phyloP scores from a whole-genome alignment of 1,284 basidiomycete species.

The Leccinum griseonigrum region DNA sequence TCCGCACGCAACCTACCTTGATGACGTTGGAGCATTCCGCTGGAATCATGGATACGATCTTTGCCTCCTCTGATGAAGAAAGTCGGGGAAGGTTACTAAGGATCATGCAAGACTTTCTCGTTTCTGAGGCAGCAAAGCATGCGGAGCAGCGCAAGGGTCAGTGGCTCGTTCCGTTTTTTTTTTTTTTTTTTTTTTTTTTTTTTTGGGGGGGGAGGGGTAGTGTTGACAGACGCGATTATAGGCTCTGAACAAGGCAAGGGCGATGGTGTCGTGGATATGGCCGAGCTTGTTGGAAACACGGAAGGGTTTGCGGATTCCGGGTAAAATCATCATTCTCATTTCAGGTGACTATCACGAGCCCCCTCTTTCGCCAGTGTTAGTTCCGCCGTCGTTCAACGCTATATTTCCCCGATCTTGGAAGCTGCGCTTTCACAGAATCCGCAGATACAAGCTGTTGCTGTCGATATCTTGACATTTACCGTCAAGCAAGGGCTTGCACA shows the following conservation, averaged over 20 bases:
- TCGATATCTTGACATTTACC: constrained; percentile 90
- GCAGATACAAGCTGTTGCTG: constrained; percentile 78
- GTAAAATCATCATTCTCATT: constrained; percentile 39
- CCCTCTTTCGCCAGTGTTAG: constrained; percentile 62
- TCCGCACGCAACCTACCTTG: constrained; percentile 87
- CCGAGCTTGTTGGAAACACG: constrained; percentile 91
- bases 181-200: background rate
- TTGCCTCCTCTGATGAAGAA: constrained; percentile 69
- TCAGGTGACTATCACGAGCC: background rate
- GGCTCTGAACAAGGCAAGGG: constrained; percentile 39
- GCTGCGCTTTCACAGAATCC: constrained; percentile 73
- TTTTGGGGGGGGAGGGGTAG: background rate
- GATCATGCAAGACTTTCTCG: constrained; percentile 88
- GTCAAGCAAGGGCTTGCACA: constrained; percentile 95
- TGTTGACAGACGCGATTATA: constrained; percentile 19
- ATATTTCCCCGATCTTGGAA: constrained; percentile 78
- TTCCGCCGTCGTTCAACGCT: constrained; percentile 91
- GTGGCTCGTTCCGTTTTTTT: background rate
- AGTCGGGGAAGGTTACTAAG: constrained; percentile 73
- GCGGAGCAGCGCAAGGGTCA: constrained; percentile 63
- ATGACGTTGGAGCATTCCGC: constrained; percentile 80
- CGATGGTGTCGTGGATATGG: constrained; percentile 72
- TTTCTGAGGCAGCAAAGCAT: constrained; percentile 78
- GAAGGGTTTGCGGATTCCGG: constrained; percentile 94
- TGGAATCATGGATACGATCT: constrained; percentile 87